Evolutionary conservation across 331 rosid species (phyloP), one percentile per base, ranked within the genome.

Genomic region (Malus hybrid): DNA sequence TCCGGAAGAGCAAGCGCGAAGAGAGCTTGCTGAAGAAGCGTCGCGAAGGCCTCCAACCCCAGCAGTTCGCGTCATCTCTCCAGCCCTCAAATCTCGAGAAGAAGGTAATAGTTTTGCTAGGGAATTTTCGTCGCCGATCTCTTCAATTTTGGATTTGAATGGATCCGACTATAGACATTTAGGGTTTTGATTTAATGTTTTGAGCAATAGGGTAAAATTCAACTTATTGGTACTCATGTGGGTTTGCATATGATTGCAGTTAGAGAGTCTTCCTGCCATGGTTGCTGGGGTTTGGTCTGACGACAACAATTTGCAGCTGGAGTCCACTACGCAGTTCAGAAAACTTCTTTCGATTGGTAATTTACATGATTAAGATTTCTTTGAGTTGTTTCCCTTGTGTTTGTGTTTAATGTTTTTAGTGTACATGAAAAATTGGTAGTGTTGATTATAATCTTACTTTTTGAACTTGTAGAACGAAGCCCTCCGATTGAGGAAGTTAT

Each of bases 401-500:
- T 7, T 6, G 10, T 33, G 65, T 36, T 56, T 34, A 34, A 71
- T 50, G 9, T 71, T 20, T 29, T 44, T 1, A 73, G 27, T 69
- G 72, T 65, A 55, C 4, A 66, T 61, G 56, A 36, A 22, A 6
- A 42, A 20, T 2, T 46, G n/a, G 55, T 13, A 32, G 44, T 48
- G n/a, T 6, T 56, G 19, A 31, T 60, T 15, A 44, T 61, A 15
- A 18, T 80, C 15, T 14, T 2, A 50, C 0, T 5, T 50, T 24
- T 74, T 72, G 42, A 64, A 48, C 20, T 9, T 68, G 65, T 78
- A 93, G 98, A 90, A 71, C 82, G 96, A 19, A 90, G 96, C 85
- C 98, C 98, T 36, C 98, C 98, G 3, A 93, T 93, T 46, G 98
- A 93, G 83, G 98, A 93, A 81, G 98, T 93, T 50, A 93, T 93